A percentile compares a stretch with the other conserved stretches of the same genome.
Evolutionary conservation across 768 basidiomycete species (phyloP).

Genomic region (Tephrocybe sp.): DNA sequence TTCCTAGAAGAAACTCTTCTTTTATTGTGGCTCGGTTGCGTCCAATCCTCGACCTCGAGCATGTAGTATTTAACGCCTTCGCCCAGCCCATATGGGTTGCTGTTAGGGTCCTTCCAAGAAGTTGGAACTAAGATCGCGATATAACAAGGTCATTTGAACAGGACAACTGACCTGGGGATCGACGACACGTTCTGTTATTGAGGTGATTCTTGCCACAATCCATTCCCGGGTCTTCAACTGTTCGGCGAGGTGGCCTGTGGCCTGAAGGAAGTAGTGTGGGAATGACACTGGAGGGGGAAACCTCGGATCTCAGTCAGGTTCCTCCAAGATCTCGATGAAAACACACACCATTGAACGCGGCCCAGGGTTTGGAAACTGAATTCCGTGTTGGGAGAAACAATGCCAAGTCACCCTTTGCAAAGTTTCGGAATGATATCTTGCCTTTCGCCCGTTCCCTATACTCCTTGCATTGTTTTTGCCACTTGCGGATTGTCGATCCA

Average conservation of each 20-base stretch:
- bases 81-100: constrained; percentile 87
- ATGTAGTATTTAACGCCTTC: constrained; percentile 92
- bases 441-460: constrained; percentile 95
- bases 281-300: constrained; percentile 73
- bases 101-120: constrained; percentile 63
- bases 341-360: constrained; percentile 90
- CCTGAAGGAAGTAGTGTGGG: constrained; percentile 96
- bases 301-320: constrained; percentile 28
- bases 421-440: constrained; percentile 96
- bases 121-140: constrained; percentile 5
- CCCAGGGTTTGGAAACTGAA: constrained; percentile 93
- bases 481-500: constrained; percentile 88
- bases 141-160: background rate
- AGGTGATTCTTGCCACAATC: constrained; percentile 92
- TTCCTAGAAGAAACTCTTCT: constrained; percentile 57
- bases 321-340: constrained; percentile 1
- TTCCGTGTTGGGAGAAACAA: constrained; percentile 96
- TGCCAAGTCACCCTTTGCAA: constrained; percentile 92
- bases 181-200: constrained; percentile 82
- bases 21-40: constrained; percentile 69
- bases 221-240: constrained; percentile 90
- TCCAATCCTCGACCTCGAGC: constrained; percentile 94
- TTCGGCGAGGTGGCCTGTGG: constrained; percentile 82
- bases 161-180: constrained; percentile 59
- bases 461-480: constrained; percentile 96